Conservation (phyloP, 2,329 filamentous ascomycete species). For the Metarhizium robertsii region DNA sequence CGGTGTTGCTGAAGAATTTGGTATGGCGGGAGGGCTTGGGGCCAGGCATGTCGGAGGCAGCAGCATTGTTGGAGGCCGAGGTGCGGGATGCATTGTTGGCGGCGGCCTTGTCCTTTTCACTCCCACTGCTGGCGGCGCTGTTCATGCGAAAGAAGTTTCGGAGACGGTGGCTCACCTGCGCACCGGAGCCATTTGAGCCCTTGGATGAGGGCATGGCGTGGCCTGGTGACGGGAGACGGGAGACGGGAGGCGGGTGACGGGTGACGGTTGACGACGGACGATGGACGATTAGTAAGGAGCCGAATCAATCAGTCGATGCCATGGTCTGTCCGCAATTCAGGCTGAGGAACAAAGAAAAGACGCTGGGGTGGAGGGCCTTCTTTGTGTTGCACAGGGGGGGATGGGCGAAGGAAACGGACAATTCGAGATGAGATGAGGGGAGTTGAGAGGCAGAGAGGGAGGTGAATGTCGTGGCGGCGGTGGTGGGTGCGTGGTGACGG, state of each 20-base stretch:
- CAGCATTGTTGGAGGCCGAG: conserved; percentile 9
- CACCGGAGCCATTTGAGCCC: conserved; percentile 38
- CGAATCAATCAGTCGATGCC: conserved; percentile 26
- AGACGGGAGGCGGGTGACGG: background rate
- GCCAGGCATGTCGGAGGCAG: conserved; percentile 7
- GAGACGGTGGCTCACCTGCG: conserved; percentile 58
- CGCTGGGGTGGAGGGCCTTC: background rate
- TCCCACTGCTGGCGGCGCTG: conserved; percentile 29
- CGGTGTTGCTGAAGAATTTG: conserved; percentile 77
- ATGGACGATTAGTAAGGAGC: background rate
- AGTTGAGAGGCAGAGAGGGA: background rate
- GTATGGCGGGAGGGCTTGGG: conserved; percentile 70
- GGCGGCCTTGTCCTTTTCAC: conserved; percentile 24
- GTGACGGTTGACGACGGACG: background rate
- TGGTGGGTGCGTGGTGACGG: background rate
- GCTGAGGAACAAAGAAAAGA: conserved; percentile 3
- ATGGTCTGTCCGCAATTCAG: conserved; percentile 21
- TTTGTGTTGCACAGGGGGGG: background rate
- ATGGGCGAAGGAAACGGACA: background rate
- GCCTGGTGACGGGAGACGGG: background rate
- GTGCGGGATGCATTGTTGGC: background rate
- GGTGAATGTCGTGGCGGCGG: background rate
- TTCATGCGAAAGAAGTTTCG: conserved; percentile 66
- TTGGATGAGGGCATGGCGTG: conserved; percentile 43
- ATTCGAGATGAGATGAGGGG: background rate